Conservation (phyloP, 2,329 filamentous ascomycete genomes). For the Beauveria bassiana region DNA sequence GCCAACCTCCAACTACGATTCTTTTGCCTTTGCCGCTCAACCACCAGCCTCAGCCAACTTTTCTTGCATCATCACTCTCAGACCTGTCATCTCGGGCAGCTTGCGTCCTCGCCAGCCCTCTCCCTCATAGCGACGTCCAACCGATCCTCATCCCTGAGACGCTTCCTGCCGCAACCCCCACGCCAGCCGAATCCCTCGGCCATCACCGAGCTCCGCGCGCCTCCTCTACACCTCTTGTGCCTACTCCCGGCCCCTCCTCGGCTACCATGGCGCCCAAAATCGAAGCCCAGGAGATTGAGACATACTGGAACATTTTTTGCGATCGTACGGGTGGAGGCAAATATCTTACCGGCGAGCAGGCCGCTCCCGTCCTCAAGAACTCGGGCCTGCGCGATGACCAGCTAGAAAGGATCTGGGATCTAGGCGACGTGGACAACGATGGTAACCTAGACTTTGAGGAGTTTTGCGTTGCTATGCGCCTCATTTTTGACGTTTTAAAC, state of each 20-base stretch:
- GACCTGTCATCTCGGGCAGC: background rate
- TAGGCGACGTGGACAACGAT: constrained; percentile 95
- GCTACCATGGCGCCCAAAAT: constrained; percentile 51
- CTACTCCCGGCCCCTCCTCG: constrained; percentile 10
- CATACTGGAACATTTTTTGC: constrained; percentile 59
- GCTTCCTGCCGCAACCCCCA: background rate
- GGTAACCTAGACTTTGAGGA: constrained; percentile 98
- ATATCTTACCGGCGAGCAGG: constrained; percentile 53
- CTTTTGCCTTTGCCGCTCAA: background rate
- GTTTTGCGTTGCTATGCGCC: constrained; percentile 96
- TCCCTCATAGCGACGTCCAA: background rate
- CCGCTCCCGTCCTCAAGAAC: constrained; percentile 56
- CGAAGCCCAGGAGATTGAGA: constrained; percentile 55
- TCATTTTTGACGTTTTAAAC: constrained; percentile 96
- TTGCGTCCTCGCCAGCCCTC: no score
- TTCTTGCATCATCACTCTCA: background rate
- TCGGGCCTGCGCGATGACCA: constrained; percentile 60
- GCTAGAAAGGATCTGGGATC: constrained; percentile 94
- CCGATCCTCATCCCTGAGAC: background rate
- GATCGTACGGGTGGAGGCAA: constrained; percentile 52
- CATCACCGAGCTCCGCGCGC: background rate
- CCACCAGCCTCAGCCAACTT: background rate
- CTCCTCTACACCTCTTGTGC: background rate
- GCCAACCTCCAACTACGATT: background rate
- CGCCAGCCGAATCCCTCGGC: background rate